phyloP scores from a whole-genome alignment of 2,329 filamentous ascomycete genomes.

The Paraconiothyrium sp. region DNA sequence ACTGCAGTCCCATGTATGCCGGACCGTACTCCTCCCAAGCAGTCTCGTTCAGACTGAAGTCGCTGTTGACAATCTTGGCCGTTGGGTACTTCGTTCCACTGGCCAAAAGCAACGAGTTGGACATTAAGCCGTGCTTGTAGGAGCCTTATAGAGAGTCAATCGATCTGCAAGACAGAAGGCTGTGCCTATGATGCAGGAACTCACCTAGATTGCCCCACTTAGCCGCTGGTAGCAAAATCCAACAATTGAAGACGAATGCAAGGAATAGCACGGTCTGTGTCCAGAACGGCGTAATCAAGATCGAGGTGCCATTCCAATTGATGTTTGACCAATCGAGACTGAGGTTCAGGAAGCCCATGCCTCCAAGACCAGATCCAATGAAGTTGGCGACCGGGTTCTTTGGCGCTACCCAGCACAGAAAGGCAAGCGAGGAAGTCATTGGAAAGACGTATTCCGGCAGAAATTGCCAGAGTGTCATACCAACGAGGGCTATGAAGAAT shows the following conservation, averaged over 20 bases:
- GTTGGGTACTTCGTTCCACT: conserved; percentile 60
- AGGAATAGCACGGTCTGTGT: conserved; percentile 66
- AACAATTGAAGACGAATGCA: conserved; percentile 66
- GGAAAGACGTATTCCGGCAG: conserved; percentile 69
- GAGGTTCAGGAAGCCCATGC: conserved; percentile 69
- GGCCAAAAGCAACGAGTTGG: conserved; percentile 63
- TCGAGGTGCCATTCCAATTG: conserved; percentile 54
- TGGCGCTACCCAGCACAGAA: conserved; percentile 71
- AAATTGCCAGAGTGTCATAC: conserved; percentile 68
- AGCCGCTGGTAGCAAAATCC: conserved; percentile 67
- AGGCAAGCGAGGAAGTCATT: conserved; percentile 67
- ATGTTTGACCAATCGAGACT: conserved; percentile 71
- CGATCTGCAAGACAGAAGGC: too few relatives aligned
- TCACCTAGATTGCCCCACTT: conserved; percentile 66
- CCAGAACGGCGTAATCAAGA: conserved; percentile 65
- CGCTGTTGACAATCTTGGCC: conserved; percentile 52
- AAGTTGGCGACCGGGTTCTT: conserved; percentile 67
- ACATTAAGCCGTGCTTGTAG: conserved; percentile 63
- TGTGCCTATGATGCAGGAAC: too few relatives aligned
- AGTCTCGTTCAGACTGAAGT: conserved; percentile 59
- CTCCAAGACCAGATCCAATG: conserved; percentile 66
- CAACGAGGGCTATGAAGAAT: conserved; percentile 64
- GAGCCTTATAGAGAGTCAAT: conserved; percentile 38
- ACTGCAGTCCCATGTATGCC: conserved; percentile 66
- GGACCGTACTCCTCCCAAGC: conserved; percentile 60